Base-by-base conservation (phyloP, 2,329 filamentous ascomycete species). In the Exophiala alcalophila region DNA sequence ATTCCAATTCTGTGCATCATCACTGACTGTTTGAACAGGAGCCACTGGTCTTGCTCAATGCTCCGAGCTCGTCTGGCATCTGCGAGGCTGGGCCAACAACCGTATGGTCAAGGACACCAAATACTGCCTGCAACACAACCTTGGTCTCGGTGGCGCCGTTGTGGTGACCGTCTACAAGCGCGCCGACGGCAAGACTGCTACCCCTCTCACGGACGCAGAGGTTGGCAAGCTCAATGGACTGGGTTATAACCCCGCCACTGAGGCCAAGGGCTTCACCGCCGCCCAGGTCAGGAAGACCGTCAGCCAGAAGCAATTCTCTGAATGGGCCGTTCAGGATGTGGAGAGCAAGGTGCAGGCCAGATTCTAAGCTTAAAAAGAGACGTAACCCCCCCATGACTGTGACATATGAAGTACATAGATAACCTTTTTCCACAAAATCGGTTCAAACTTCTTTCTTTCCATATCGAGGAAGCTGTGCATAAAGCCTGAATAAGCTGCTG, bases 81-180 rank as follows among this genome's bases (percentile, higher is more conserved):
- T 97, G 57, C 80, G 91, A 53, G 91, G 91, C 9, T 96, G 91
- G 91, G 91, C 91, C 14, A 95, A 92, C 67, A 96, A 96, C 72
- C 77, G 91, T 27, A 70, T 80, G 11, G 76, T 85, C 1, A 70
- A 78, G 14, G 74, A 75, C 44, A 92, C 89, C 0, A 78, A 70
- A 49, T 80, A 80, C 45, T 86, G 84, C 44, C 71, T 97, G 53
- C 90, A 96, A 71, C 92, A 97, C 63, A 97, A 97, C 61, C 74
- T 97, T 1, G 92, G 91, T 0, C 74, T 97, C 4, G 91, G 91
- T 10, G 92, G 92, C 40, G 91, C 90, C 3, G 89, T 82, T 2
- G 90, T 97, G 1, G 86, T 92, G 15, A 91, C 87, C 0, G 85
- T 97, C 3, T 96, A 96, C 66, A 81, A 81, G 67, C 78, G 90